Evolutionary conservation across 208 protist species (phyloP).

Genomic region (Acanthamoeba royreba): DNA sequence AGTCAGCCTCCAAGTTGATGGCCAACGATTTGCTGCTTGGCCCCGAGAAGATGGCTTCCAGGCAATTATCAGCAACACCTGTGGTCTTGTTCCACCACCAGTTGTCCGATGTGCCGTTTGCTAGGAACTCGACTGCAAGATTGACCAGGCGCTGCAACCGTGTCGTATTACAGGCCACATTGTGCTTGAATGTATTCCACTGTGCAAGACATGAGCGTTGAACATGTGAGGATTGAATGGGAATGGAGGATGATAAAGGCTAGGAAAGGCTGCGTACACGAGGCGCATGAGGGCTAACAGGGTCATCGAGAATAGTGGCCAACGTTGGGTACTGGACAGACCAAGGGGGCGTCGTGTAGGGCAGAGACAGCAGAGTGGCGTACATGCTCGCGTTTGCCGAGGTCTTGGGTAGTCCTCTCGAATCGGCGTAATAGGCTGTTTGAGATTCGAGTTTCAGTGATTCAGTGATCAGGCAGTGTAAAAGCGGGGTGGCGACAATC

Average conservation of each 20-base stretch:
- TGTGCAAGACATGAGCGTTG: not conserved
- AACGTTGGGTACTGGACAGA: not conserved
- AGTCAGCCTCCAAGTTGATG: not conserved
- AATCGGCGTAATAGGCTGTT: not conserved
- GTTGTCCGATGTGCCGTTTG: not conserved
- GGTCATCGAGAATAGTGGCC: not conserved
- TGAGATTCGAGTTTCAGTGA: not conserved
- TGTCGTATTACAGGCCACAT: not conserved
- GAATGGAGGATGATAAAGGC: not conserved
- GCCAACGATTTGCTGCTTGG: not conserved
- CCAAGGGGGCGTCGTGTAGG: not conserved
- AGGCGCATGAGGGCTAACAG: not conserved
- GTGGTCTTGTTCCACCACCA: not conserved
- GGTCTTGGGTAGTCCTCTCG: not conserved
- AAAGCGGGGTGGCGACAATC: not conserved
- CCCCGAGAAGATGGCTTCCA: not conserved
- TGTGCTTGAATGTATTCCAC: not conserved
- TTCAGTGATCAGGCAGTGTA: not conserved
- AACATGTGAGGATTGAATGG: not conserved
- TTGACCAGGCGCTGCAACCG: not conserved
- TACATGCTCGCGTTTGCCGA: not conserved
- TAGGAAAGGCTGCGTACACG: not conserved
- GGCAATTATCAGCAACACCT: too few species aligned
- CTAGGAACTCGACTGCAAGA: not conserved
- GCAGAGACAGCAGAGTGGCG: not conserved